Base-by-base conservation (phyloP, 2,329 filamentous ascomycete species). In the Stagonosporopsis tanaceti region DNA sequence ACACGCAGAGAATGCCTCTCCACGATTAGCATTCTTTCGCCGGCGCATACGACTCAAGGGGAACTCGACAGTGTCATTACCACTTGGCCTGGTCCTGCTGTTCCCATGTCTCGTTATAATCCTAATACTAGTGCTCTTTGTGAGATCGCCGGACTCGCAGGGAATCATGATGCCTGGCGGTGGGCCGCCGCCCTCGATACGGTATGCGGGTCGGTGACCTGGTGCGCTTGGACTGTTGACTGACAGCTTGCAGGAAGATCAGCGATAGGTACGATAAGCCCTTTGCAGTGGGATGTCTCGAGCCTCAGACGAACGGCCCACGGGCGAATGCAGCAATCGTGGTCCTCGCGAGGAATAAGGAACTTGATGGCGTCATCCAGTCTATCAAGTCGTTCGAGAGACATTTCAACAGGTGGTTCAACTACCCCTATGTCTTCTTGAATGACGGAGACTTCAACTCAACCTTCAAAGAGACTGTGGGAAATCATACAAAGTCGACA, bases 381-480 rank as follows among this genome's bases (percentile, higher is more conserved):
- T 98, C 95, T 9, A 86, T 99, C 77, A 97, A 97, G 81, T 98
- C 94, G 40, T 93, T 99, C 66, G 95, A 99, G 81, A 87, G 95
- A 68, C 95, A 99, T 79, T 99, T 99, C 86, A 99, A 99, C 80
- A 87, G 93, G 66, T 99, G 94, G 93, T 99, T 93, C 77, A 88
- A 98, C 78, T 99, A 99, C 77, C 95, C 95, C 25, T 99, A 98
- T 75, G 94, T 98, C 67, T 98, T 99, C 78, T 82, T 99, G 67
- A 99, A 99, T 79, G 94, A 99, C 71, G 95, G 90, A 63, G 93
- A 98, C 56, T 99, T 99, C 85, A 93, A 98, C 78, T 87, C 92
- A 72, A 91, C 89, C 12, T 99, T 99, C 85, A 96, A 92, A 76
- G 90, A 94, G 67, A 89, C 88, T 0, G 87, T 99, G 56, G 81